Percentiles rank a stretch among this genome's conserved stretches.
Conservation (phyloP, 1,284 basidiomycete genomes). For the Ceratobasidium sp. region DNA sequence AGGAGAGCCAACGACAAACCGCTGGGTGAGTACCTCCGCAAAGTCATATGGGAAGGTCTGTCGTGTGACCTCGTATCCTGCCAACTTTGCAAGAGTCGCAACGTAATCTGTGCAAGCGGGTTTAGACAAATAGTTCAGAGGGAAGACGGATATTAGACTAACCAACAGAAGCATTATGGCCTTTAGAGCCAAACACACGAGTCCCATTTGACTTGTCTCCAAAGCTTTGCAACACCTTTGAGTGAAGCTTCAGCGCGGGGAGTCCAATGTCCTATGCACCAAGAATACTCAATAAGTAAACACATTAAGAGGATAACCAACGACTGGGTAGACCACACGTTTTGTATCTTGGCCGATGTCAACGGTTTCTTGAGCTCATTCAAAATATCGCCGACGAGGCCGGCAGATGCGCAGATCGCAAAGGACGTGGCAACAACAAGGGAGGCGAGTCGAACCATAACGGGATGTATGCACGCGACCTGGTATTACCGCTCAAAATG, state of each 20-base stretch:
- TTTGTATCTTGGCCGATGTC: conserved; percentile 31
- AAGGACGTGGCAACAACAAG: conserved; percentile 20
- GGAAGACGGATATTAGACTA: neutral
- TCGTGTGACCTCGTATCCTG: conserved; percentile 30
- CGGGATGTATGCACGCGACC: neutral
- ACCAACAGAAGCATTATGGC: conserved; percentile 38
- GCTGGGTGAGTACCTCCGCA: conserved; percentile 23
- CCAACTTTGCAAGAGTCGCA: conserved; percentile 32
- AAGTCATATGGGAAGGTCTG: conserved; percentile 30
- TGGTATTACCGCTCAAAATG: neutral
- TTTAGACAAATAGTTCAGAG: neutral
- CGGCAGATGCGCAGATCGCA: conserved; percentile 11
- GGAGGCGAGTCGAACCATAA: conserved; percentile 22
- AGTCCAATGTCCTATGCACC: conserved; percentile 22
- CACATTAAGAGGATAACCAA: neutral
- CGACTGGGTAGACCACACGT: neutral
- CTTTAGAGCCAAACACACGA: conserved; percentile 34
- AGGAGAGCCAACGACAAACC: conserved; percentile 12
- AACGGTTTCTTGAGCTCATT: conserved; percentile 20
- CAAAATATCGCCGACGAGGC: neutral
- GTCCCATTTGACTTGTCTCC: conserved; percentile 37
- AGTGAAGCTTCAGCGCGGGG: conserved; percentile 26
- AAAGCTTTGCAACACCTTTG: conserved; percentile 32
- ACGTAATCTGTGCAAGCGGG: conserved; percentile 18
- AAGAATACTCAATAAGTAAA: neutral